These are phyloP conservation scores for Cystoisospora suis DNA, from an alignment of 169 alveolate species.

Conservation along the genomic window DNA sequence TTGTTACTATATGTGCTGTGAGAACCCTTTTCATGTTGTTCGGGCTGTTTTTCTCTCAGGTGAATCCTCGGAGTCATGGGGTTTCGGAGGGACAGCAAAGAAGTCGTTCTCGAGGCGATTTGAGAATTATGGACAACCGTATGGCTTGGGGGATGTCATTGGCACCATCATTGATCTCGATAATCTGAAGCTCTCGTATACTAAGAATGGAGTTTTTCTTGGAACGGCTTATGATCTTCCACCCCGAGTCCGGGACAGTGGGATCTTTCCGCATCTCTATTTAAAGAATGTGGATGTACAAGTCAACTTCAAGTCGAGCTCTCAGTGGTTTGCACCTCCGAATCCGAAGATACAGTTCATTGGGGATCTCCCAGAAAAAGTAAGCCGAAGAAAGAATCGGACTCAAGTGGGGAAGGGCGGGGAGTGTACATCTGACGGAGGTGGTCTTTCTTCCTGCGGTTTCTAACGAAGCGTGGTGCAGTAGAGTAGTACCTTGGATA, in stretches of 20 bases:
- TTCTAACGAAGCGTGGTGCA: too few relatives aligned
- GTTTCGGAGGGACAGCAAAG: constrained; percentile 61
- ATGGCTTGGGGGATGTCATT: constrained; percentile 46
- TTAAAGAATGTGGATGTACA: constrained; percentile 36
- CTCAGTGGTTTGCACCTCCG: constrained; percentile 39
- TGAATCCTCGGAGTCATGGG: constrained; percentile 53
- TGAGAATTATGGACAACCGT: constrained; percentile 50
- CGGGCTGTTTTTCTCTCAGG: neutral
- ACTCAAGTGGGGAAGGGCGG: too few relatives aligned
- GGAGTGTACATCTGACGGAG: too few relatives aligned
- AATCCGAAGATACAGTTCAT: constrained; percentile 9
- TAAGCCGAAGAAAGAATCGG: neutral
- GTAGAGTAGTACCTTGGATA: too few relatives aligned
- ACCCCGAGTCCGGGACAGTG: constrained; percentile 36
- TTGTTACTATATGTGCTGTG: neutral
- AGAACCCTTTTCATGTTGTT: neutral
- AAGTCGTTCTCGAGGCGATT: constrained; percentile 32
- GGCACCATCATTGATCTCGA: constrained; percentile 44
- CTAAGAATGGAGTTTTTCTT: constrained; percentile 29
- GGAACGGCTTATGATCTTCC: constrained; percentile 55
- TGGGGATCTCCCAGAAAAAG: constrained; percentile 31
- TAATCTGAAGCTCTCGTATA: neutral
- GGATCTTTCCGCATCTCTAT: constrained; percentile 46
- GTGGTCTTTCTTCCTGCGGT: too few relatives aligned
- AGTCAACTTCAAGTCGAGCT: constrained; percentile 5